Evolutionary conservation across 805 yeast genomes (phyloP).

Genomic region (Cyberlindnera maritima): DNA sequence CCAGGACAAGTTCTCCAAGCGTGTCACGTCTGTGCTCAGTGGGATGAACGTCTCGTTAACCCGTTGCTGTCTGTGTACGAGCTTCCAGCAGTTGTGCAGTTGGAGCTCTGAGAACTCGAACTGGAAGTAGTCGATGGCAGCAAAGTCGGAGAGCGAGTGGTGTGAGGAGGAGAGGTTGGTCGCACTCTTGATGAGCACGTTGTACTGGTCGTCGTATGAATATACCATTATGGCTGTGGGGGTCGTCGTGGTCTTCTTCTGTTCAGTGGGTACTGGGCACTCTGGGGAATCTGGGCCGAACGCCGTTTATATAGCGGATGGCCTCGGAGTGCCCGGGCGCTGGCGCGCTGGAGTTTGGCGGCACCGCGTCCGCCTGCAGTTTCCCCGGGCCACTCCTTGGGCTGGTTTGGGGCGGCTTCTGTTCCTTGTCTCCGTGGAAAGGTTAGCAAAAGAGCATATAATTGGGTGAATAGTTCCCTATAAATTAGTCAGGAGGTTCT

Average conservation of each 20-base stretch:
- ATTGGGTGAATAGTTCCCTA: too few species aligned
- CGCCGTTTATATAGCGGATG: background rate
- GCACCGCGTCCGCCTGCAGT: background rate
- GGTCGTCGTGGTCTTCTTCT: background rate
- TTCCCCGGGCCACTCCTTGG: background rate
- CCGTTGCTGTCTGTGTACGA: conserved; percentile 30
- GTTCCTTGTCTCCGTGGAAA: background rate
- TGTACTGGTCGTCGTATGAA: conserved; percentile 27
- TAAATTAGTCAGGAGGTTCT: too few species aligned
- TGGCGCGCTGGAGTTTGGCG: background rate
- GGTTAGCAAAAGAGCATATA: too few species aligned
- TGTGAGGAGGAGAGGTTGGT: conserved; percentile 9
- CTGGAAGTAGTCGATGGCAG: conserved; percentile 41
- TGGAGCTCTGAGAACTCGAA: conserved; percentile 34
- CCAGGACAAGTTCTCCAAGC: conserved; percentile 87
- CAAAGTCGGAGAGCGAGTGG: conserved; percentile 12
- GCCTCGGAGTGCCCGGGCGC: background rate
- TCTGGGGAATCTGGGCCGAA: background rate
- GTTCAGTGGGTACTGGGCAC: background rate
- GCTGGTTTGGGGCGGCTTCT: background rate
- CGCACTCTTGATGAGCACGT: conserved; percentile 18
- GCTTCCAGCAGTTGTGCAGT: conserved; percentile 41
- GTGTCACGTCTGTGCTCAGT: conserved; percentile 33
- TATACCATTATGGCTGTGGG: conserved; percentile 11
- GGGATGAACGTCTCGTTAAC: conserved; percentile 30